phyloP scores from a whole-genome alignment of 1,284 basidiomycete genomes.

The Schizophyllum amplum region DNA sequence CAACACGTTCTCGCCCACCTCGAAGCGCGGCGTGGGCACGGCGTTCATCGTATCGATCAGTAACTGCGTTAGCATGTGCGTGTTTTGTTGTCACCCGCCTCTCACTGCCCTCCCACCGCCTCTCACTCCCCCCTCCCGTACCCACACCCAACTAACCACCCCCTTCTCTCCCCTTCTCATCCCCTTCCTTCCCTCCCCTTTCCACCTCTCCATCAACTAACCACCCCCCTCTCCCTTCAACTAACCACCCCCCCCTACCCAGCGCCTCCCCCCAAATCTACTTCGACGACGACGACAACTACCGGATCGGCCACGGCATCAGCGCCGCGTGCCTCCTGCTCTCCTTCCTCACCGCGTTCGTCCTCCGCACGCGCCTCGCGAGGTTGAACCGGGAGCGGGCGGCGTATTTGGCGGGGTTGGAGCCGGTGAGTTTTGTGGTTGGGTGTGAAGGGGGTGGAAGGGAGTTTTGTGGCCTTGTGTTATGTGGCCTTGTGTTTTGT shows the following conservation, averaged over 20 bases:
- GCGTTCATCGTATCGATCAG: slow-evolving; percentile 52
- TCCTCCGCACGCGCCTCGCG: slow-evolving; percentile 32
- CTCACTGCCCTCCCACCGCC: no score
- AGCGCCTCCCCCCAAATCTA: slow-evolving; percentile 53
- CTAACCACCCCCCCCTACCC: no score
- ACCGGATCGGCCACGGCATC: slow-evolving; percentile 30
- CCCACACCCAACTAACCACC: no score
- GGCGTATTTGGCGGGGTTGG: slow-evolving; percentile 16
- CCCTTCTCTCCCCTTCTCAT: no score
- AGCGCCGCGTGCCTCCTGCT: slow-evolving; percentile 13
- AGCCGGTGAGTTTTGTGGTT: slow-evolving; percentile 2
- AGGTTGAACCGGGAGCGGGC: slow-evolving; percentile 29
- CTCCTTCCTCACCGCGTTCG: slow-evolving; percentile 31
- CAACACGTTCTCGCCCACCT: slow-evolving; percentile 46
- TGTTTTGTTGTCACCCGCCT: background rate
- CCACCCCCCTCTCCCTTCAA: no score
- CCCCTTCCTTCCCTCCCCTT: no score
- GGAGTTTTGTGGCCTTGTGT: no score
- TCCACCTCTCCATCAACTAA: no score
- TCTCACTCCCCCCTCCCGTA: no score
- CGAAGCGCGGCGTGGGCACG: slow-evolving; percentile 49
- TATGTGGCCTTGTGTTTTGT: no score
- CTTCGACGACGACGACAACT: slow-evolving; percentile 41
- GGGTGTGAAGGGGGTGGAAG: no score
- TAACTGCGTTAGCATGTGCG: slow-evolving; percentile 47